A percentile compares a stretch with the other conserved stretches of the same genome.
Evolutionary conservation across 805 yeast genomes (phyloP).

Genomic region (Candida suzukii): DNA sequence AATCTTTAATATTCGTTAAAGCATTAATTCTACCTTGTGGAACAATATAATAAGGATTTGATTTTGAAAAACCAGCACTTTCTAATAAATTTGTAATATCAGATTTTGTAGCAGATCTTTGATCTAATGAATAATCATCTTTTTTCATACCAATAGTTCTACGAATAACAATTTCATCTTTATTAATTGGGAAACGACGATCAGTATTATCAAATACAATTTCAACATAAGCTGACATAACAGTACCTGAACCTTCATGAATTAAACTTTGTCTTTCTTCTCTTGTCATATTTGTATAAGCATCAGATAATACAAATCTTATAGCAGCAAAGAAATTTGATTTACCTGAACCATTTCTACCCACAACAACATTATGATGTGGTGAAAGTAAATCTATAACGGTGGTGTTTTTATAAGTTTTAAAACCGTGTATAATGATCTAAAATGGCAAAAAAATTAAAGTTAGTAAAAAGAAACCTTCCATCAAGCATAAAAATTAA

Average conservation of each 20-base stretch:
- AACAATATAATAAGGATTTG: conserved; percentile 91
- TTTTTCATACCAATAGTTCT: conserved; percentile 91
- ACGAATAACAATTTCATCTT: conserved; percentile 64
- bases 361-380: conserved; percentile 79
- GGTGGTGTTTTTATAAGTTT: conserved; percentile 83
- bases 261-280: conserved; percentile 84
- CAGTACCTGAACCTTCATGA: conserved; percentile 86
- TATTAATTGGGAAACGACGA: conserved; percentile 62
- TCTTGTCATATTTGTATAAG: conserved; percentile 73
- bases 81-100: conserved; percentile 80
- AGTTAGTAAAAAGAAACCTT: background rate
- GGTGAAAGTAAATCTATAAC: conserved; percentile 73
- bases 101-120: conserved; percentile 67
- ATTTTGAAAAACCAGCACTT: conserved; percentile 85
- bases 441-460: conserved; percentile 8
- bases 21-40: conserved; percentile 93
- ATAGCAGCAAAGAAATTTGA: conserved; percentile 94
- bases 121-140: conserved; percentile 84
- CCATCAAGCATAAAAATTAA: background rate
- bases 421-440: conserved; percentile 85
- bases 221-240: conserved; percentile 90
- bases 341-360: conserved; percentile 95
- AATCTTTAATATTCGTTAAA: conserved; percentile 82
- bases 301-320: conserved; percentile 85
- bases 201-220: conserved; percentile 78